These are phyloP conservation scores for Triticum urartu DNA, from an alignment of 176 grass and related monocot genomes.

Conservation along the genomic window DNA sequence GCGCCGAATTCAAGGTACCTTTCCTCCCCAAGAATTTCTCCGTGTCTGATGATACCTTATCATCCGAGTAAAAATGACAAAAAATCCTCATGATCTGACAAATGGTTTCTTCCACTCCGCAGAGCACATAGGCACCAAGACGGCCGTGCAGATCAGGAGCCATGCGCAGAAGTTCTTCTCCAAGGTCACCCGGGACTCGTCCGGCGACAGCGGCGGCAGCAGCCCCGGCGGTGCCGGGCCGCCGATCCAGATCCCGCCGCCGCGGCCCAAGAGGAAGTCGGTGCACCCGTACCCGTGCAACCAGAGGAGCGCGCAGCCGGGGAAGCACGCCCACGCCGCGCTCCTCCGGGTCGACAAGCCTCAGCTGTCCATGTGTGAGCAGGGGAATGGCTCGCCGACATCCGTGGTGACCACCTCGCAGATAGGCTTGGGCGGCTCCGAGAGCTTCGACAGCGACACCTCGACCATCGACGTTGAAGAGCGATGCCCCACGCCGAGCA, in stretches of 20 bases:
- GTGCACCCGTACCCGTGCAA: conserved; percentile 82
- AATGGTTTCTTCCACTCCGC: neutral
- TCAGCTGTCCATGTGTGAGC: conserved; percentile 33
- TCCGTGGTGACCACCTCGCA: conserved; percentile 55
- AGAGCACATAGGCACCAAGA: conserved; percentile 93
- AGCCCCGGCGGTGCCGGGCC: conserved; percentile 9
- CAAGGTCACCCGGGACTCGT: conserved; percentile 76
- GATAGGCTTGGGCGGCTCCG: conserved; percentile 18
- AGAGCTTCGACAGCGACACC: neutral
- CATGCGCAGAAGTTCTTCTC: conserved; percentile 98
- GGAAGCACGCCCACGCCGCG: conserved; percentile 15
- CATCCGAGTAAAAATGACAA: neutral
- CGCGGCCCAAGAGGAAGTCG: conserved; percentile 86
- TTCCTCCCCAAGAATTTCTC: too few species aligned
- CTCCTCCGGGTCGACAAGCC: conserved; percentile 41
- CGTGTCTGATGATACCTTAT: too few species aligned
- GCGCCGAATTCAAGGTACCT: conserved; percentile 78
- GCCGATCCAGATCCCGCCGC: conserved; percentile 77
- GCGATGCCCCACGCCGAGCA: conserved; percentile 31
- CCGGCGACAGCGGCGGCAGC: conserved; percentile 28
- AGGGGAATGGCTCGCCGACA: conserved; percentile 58
- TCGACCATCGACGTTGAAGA: conserved; percentile 42
- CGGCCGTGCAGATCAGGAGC: conserved; percentile 92
- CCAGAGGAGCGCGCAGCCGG: conserved; percentile 25
- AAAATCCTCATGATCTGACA: neutral